phyloP scores from a whole-genome alignment of 805 yeast genomes.

The Saturnispora serradocipensis region DNA sequence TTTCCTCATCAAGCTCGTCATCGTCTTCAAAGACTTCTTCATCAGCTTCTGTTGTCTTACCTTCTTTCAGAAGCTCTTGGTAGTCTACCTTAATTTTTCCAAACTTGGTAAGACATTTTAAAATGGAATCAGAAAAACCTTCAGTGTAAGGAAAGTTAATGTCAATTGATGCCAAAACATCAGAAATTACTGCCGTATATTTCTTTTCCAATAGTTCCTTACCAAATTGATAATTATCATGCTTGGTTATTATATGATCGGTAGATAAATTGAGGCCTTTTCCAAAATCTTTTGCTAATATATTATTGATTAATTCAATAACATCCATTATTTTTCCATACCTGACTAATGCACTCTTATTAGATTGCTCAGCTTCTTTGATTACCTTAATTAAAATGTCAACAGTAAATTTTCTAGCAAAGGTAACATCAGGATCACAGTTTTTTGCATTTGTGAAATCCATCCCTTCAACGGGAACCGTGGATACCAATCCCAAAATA shows the following conservation, averaged over 20 bases:
- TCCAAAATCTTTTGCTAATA: constrained; percentile 35
- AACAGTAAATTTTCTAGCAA: constrained; percentile 63
- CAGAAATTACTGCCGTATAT: constrained; percentile 47
- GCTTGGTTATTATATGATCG: constrained; percentile 39
- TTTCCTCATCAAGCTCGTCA: constrained; percentile 50
- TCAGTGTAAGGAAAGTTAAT: constrained; percentile 63
- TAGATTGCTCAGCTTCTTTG: constrained; percentile 37
- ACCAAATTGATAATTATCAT: constrained; percentile 57
- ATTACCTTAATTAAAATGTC: constrained; percentile 59
- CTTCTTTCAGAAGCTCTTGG: constrained; percentile 48
- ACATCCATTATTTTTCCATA: constrained; percentile 49
- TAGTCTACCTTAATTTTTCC: constrained; percentile 48
- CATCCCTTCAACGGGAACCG: constrained; percentile 42
- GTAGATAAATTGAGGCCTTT: constrained; percentile 28
- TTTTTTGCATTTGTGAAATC: constrained; percentile 36
- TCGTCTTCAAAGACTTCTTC: constrained; percentile 30
- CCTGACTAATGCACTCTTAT: constrained; percentile 31
- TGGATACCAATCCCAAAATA: constrained; percentile 53
- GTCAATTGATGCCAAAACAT: constrained; percentile 57
- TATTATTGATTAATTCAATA: constrained; percentile 37
- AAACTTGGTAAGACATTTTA: constrained; percentile 49
- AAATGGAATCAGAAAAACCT: constrained; percentile 46
- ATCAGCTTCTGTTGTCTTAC: constrained; percentile 28
- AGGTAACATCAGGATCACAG: constrained; percentile 60
- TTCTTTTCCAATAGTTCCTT: constrained; percentile 61